phyloP scores from a whole-genome alignment of 257 asterid genomes.

The Ajuga chamaepitys region DNA sequence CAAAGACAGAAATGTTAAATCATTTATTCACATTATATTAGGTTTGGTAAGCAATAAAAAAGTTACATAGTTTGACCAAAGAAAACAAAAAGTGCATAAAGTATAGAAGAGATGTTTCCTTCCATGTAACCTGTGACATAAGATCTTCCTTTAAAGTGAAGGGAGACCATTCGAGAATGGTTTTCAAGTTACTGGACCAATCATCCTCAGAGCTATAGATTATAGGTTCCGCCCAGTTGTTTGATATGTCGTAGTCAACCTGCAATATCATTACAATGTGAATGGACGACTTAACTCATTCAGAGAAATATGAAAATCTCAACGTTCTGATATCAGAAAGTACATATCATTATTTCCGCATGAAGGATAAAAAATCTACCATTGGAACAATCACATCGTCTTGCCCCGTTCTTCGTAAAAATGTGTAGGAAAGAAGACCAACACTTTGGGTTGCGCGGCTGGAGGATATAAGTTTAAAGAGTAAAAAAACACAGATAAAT shows the following conservation, averaged over 20 bases:
- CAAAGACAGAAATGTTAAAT: background rate
- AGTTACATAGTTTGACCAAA: background rate
- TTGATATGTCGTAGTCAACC: slow-evolving; percentile 82
- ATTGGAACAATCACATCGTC: slow-evolving; percentile 90
- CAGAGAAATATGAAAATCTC: background rate
- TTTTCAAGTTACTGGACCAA: slow-evolving; percentile 77
- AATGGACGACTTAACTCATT: slow-evolving; percentile 7
- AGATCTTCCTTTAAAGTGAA: slow-evolving; percentile 75
- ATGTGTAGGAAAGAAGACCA: slow-evolving; percentile 85
- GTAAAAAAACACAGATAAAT: slow-evolving; percentile 19
- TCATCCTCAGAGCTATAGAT: slow-evolving; percentile 63
- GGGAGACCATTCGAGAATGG: slow-evolving; percentile 91
- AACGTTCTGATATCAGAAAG: background rate
- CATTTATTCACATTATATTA: background rate
- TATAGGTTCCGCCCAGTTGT: slow-evolving; percentile 68
- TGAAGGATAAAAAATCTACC: slow-evolving; percentile 35
- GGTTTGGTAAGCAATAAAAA: slow-evolving; percentile 8
- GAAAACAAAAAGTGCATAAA: slow-evolving; percentile 6
- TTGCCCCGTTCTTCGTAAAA: slow-evolving; percentile 70
- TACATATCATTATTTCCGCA: slow-evolving; percentile 4
- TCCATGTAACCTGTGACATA: slow-evolving; percentile 62
- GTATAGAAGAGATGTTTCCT: background rate
- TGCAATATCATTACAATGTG: slow-evolving; percentile 33
- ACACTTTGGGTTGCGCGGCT: slow-evolving; percentile 80
- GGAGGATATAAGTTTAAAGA: slow-evolving; percentile 24